Evolutionary conservation across 371 early-diverging fungal genomes (phyloP), one percentile per base, ranked within the genome.

Genomic region (Nematocida displodere): DNA sequence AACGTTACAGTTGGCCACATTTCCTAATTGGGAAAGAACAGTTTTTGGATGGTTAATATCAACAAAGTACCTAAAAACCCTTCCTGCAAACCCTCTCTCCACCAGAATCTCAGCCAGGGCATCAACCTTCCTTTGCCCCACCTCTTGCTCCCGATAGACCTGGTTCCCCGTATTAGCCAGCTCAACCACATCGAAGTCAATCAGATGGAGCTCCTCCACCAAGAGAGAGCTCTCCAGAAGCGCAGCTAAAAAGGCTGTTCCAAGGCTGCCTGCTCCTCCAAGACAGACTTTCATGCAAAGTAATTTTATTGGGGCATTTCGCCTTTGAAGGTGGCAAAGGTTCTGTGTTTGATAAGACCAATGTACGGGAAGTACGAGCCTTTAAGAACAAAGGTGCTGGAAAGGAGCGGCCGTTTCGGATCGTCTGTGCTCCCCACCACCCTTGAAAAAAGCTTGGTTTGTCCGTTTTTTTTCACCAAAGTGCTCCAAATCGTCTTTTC

Each of bases 341-440:
- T 71, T 47, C 37, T 61, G 36, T 50, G 22, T 58, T 62, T 71
- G 11, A 71, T 71, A 44, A 71, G 3, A 0, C 75, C 75, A 61
- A 71, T 62, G 46, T 71, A 71, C 20, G 59, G 75, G 34, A 71
- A 71, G 52, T 71, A 61, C 24, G 62, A 26, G 22, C 28, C 61
- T 24, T 58, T 56, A 17, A 71, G 44, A 44, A 44, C 8, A 40
- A 61, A 71, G 22, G 11, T 33, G 8, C 75, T 52, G 26, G 29
- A 11, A 20, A 4, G 47, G 0, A 71, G 46, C 24, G 75, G 61
- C 1, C 29, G 24, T 8, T 33, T 52, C 24, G 20, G n/a, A 33
- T 71, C 52, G 33, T 59, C 33, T 61, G 48, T 50, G 8, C 15
- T 26, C 15, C 31, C 8, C 20, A 7, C 37, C 3, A 62, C 46